These are phyloP conservation scores for Ganoderma boninense DNA, from an alignment of 1,284 basidiomycete genomes.

Conservation along the genomic window DNA sequence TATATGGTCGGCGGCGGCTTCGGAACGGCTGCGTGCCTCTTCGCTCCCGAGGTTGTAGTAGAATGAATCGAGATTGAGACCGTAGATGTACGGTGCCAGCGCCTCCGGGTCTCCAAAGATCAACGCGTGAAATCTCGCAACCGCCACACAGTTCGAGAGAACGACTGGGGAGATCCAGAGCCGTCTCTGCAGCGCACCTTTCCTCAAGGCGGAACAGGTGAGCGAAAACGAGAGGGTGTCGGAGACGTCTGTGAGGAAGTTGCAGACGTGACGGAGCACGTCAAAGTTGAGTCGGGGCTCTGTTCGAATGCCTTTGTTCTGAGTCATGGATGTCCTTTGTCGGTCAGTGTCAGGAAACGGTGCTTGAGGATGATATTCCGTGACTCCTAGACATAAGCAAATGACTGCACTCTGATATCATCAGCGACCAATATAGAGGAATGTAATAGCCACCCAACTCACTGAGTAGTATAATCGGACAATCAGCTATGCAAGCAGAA, in stretches of 20 bases:
- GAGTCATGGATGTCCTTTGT: not conserved
- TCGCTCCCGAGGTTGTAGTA: not conserved
- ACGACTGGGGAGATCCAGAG: constrained; percentile 5
- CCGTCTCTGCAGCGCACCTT: not conserved
- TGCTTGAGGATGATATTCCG: not conserved
- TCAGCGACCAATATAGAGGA: too few relatives aligned
- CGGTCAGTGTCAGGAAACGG: not conserved
- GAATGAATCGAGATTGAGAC: not conserved
- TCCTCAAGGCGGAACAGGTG: constrained; percentile 3
- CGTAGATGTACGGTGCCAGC: not conserved
- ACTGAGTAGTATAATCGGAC: too few relatives aligned
- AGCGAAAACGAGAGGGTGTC: not conserved
- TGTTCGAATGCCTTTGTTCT: too few relatives aligned
- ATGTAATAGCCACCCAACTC: too few relatives aligned
- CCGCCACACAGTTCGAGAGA: not conserved
- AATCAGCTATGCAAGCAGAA: too few relatives aligned
- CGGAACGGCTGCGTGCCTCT: not conserved
- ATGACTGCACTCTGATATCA: too few relatives aligned
- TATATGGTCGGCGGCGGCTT: not conserved
- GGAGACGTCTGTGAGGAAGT: constrained; percentile 3
- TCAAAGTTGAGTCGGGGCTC: constrained; percentile 2
- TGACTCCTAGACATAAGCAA: not conserved
- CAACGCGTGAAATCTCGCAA: not conserved
- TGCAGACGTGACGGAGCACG: not conserved
- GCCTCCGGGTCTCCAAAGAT: not conserved